Percentiles rank a stretch among this genome's conserved stretches.
These are phyloP conservation scores for Suillus americanus DNA, from an alignment of 768 basidiomycete species.

Conservation along the genomic window DNA sequence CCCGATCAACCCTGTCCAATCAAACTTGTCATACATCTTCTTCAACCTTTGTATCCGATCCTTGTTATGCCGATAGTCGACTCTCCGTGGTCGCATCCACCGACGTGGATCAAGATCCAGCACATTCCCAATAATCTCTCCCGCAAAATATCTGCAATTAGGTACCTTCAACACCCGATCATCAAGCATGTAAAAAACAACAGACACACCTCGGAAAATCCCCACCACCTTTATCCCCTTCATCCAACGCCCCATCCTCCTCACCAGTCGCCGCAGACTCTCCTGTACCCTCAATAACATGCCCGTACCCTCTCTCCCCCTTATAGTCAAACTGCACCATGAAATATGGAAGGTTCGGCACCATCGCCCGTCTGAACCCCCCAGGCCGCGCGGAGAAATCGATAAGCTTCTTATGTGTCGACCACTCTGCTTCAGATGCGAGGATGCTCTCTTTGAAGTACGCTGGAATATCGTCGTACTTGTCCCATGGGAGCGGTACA, in stretches of 20 bases:
- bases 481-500: conserved; percentile 86
- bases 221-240: conserved; percentile 88
- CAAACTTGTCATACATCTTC: conserved; percentile 72
- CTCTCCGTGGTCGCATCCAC: conserved; percentile 78
- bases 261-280: conserved; percentile 62
- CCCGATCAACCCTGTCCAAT: conserved; percentile 79
- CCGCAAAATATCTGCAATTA: conserved; percentile 81
- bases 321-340: conserved; percentile 99
- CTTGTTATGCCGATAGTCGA: conserved; percentile 70
- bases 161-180: conserved; percentile 7
- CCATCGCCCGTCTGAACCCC: conserved; percentile 93
- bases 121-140: conserved; percentile 91
- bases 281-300: conserved; percentile 91
- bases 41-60: conserved; percentile 70
- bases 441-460: conserved; percentile 91
- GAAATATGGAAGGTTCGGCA: conserved; percentile 96
- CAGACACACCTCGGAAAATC: conserved; percentile 81
- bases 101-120: conserved; percentile 82
- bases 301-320: conserved; percentile 96
- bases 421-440: conserved; percentile 94
- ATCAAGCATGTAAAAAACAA: neutral
- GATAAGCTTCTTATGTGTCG: conserved; percentile 96
- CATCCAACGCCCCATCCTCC: conserved; percentile 66
- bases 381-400: conserved; percentile 89
- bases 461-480: conserved; percentile 83